Percentiles rank a stretch among this genome's conserved stretches.
Conservation (phyloP, 73 alveolate species). For the Tetrahymena malaccensis region DNA sequence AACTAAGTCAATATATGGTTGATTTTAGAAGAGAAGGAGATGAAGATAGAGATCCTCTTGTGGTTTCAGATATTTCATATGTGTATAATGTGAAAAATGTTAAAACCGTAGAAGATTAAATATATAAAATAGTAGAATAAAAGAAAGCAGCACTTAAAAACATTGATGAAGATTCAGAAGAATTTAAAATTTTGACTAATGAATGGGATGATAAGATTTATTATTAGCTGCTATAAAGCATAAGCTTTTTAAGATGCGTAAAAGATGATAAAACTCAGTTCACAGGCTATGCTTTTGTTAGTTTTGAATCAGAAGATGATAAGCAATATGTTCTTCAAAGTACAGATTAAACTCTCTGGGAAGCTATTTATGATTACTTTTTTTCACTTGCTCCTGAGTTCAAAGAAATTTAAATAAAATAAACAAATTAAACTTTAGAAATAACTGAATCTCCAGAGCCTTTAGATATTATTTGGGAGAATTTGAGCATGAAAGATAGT, state of each 20-base stretch:
- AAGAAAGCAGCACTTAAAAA: background rate
- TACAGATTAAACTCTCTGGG: background rate
- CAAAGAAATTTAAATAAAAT: background rate
- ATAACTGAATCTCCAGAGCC: conserved; percentile 50
- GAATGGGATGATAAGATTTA: background rate
- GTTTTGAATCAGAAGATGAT: conserved; percentile 11
- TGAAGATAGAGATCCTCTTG: background rate
- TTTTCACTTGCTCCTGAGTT: background rate
- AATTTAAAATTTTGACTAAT: background rate
- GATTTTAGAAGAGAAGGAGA: background rate
- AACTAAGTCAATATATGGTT: background rate
- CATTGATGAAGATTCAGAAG: background rate
- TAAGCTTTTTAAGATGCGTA: background rate
- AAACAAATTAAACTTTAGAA: background rate
- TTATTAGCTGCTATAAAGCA: background rate
- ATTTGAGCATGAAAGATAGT: background rate
- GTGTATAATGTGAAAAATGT: background rate
- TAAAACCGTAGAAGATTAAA: background rate
- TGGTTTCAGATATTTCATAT: background rate
- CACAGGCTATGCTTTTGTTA: conserved; percentile 22
- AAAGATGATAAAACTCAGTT: background rate
- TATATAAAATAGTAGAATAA: background rate
- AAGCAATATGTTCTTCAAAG: background rate
- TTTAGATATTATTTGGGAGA: conserved; percentile 12
- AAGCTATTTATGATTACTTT: background rate